Conservation (phyloP, 306 rosid species). For the Cyamopsis tetragonoloba region DNA sequence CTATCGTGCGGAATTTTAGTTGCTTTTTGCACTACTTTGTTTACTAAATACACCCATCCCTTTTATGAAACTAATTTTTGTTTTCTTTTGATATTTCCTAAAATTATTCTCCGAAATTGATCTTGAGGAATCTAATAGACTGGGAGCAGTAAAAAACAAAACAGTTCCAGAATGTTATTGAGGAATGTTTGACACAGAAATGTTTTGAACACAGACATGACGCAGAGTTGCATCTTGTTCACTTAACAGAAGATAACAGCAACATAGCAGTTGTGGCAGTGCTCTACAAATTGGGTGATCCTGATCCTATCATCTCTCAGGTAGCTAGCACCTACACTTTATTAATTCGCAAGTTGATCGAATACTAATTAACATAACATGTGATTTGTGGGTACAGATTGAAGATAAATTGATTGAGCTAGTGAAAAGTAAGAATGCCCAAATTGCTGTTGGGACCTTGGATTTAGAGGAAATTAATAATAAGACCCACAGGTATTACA, state of each 20-base stretch:
- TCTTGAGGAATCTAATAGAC: no score
- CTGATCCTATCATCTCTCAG: conserved; percentile 54
- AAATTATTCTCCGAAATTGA: no score
- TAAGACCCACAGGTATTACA: conserved; percentile 44
- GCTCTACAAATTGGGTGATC: conserved; percentile 49
- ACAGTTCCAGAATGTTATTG: neutral
- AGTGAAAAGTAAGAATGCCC: conserved; percentile 29
- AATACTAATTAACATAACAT: neutral
- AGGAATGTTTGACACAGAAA: neutral
- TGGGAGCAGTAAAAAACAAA: neutral
- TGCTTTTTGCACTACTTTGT: no score
- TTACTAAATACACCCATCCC: no score
- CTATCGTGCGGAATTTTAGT: no score
- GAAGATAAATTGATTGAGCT: conserved; percentile 47
- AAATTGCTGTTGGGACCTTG: conserved; percentile 41
- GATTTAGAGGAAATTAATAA: conserved; percentile 33
- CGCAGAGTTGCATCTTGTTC: conserved; percentile 73
- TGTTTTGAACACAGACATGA: conserved; percentile 34
- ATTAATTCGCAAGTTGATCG: no score
- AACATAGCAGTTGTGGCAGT: conserved; percentile 46
- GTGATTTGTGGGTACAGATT: conserved; percentile 33
- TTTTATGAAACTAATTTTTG: no score
- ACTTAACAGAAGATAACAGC: conserved; percentile 41
- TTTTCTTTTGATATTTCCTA: no score
- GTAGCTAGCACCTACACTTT: no score